These are phyloP conservation scores for Nannochloris sp. DNA, from an alignment of 139 green algal species.

Conservation along the genomic window DNA sequence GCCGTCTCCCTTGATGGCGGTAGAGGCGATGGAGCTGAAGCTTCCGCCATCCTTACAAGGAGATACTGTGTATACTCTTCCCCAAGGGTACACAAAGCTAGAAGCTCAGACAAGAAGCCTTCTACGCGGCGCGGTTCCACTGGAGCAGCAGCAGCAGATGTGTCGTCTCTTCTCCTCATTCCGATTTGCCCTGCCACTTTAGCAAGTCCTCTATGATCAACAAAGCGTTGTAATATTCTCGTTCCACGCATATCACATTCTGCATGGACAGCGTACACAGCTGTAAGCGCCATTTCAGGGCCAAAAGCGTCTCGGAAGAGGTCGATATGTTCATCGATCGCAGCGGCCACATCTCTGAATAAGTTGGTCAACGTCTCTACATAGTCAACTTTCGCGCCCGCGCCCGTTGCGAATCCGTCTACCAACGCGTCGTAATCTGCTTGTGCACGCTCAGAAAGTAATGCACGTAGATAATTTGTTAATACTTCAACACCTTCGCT, in stretches of 20 bases:
- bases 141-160: neutral
- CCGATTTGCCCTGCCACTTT: slow-evolving; percentile 50
- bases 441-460: slow-evolving; percentile 37
- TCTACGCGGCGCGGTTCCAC: slow-evolving; percentile 61
- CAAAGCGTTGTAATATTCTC: slow-evolving; percentile 66
- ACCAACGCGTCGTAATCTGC: slow-evolving; percentile 49
- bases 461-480: slow-evolving; percentile 38
- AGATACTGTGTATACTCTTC: slow-evolving; percentile 93
- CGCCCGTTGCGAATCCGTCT: slow-evolving; percentile 17
- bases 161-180: slow-evolving; percentile 17
- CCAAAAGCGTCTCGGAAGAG: slow-evolving; percentile 65
- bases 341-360: slow-evolving; percentile 72
- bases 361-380: slow-evolving; percentile 58
- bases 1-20: slow-evolving; percentile 33
- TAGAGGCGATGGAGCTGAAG: slow-evolving; percentile 21
- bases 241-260: slow-evolving; percentile 65
- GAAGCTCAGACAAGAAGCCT: slow-evolving; percentile 65
- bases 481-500: slow-evolving; percentile 61
- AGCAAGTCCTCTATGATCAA: slow-evolving; percentile 56
- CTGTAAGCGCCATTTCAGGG: slow-evolving; percentile 21
- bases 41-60: slow-evolving; percentile 51
- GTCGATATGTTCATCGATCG: slow-evolving; percentile 74
- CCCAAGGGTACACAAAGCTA: slow-evolving; percentile 64
- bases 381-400: slow-evolving; percentile 53
- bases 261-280: slow-evolving; percentile 33